phyloP scores from a whole-genome alignment of 176 grass and related monocot genomes.

The Lolium rigidum region DNA sequence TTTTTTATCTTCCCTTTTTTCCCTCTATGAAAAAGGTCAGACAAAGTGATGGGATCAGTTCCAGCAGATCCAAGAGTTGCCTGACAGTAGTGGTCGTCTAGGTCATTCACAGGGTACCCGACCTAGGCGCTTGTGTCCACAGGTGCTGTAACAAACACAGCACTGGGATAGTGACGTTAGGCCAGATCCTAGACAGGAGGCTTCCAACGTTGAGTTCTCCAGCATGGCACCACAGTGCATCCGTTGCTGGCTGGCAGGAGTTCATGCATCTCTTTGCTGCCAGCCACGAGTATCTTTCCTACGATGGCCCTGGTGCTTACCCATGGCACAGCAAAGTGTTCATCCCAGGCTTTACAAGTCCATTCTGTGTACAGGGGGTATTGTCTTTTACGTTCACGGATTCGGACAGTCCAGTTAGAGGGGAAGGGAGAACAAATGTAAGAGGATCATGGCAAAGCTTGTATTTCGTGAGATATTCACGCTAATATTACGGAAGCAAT shows the following conservation, averaged over 20 bases:
- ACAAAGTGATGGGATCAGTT: not conserved
- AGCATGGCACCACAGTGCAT: not conserved
- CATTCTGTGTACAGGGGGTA: not conserved
- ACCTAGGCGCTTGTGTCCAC: not conserved
- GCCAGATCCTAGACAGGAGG: not conserved
- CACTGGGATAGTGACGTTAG: not conserved
- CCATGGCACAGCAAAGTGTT: not conserved
- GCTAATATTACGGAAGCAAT: not conserved
- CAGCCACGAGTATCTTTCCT: not conserved
- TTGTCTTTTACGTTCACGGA: not conserved
- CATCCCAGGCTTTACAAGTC: not conserved
- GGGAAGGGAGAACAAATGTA: not conserved
- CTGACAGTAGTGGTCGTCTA: not conserved
- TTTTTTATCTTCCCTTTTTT: not conserved
- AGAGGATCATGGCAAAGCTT: not conserved
- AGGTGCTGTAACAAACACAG: not conserved
- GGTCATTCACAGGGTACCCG: not conserved
- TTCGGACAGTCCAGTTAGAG: not conserved
- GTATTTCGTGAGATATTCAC: not conserved
- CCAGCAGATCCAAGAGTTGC: slow-evolving; percentile 1
- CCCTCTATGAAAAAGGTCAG: not conserved
- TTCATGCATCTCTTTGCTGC: not conserved
- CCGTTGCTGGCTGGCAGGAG: not conserved
- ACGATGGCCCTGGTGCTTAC: not conserved
- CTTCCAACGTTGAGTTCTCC: not conserved